phyloP scores from a whole-genome alignment of 148 eudicot species.

The Heliosperma pusillum region DNA sequence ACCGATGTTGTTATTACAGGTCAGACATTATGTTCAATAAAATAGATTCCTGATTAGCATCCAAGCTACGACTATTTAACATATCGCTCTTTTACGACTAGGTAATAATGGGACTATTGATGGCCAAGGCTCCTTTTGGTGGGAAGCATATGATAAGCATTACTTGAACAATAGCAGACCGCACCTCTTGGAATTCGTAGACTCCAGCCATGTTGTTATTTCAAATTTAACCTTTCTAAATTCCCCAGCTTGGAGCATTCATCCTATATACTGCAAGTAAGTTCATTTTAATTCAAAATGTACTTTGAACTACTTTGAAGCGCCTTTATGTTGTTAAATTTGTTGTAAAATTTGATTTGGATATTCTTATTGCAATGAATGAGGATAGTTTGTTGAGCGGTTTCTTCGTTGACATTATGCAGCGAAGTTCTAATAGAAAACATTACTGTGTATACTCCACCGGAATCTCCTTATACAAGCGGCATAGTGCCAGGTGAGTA shows the following conservation, averaged over 20 bases:
- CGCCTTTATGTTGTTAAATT: not conserved
- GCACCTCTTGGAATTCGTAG: constrained; percentile 35
- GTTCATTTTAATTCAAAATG: not conserved
- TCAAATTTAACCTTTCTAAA: constrained; percentile 37
- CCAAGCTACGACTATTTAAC: not conserved
- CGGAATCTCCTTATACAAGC: constrained; percentile 36
- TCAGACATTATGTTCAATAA: not conserved
- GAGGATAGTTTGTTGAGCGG: not conserved
- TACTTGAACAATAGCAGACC: constrained; percentile 40
- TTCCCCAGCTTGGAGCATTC: constrained; percentile 53
- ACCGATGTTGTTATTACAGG: constrained; percentile 12
- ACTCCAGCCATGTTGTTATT: constrained; percentile 34
- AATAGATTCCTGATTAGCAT: not conserved
- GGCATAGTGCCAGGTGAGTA: constrained; percentile 44
- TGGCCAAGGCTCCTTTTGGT: constrained; percentile 48
- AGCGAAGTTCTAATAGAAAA: constrained; percentile 28
- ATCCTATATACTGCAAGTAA: constrained; percentile 47
- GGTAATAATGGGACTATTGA: constrained; percentile 47
- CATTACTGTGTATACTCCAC: constrained; percentile 35
- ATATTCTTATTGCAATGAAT: not conserved
- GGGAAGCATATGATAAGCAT: constrained; percentile 32
- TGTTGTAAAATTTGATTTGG: not conserved
- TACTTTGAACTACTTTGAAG: not conserved
- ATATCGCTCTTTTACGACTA: constrained; percentile 5
- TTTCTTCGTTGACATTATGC: not conserved